Evolutionary conservation across 2,329 filamentous ascomycete genomes (phyloP), one percentile per base, ranked within the genome.

Genomic region (Orbilia ellipsospora): DNA sequence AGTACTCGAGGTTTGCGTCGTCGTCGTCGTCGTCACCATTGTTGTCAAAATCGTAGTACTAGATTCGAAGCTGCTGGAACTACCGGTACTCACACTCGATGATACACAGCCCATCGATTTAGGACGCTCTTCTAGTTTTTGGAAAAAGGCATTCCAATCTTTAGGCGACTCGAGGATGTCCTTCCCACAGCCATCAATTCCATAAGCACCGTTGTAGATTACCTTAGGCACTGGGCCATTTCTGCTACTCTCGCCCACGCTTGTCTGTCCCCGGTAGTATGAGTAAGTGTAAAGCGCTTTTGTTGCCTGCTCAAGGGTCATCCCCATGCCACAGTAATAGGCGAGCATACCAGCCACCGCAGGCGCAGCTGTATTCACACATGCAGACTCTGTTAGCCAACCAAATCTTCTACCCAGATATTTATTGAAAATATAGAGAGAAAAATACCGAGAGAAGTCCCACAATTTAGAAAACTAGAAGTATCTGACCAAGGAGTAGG

Each of bases 291-390:
- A 73, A 2, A 73, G 26, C 7, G 26, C 54, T 2, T 48, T 15
- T 42, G n/a, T 26, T 4, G 69, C 69, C 26, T 66, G 45, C 10
- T n/a, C 1, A n/a, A 56, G 40, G 5, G 55, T 61, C 61, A 73
- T 61, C 5, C 69, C 69, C 48, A 73, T 28, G 2, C 69, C 69
- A n/a, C 23, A 42, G 10, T 42, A 67, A 66, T 73, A 67, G 28
- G 69, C 62, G 15, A 67, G 62, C 48, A 73, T 16, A 7, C 40
- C 62, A 13, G 62, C 36, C 12, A 67, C 62, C 26, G 44, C 26
- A 15, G 62, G 55, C 2, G 69, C 12, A 18, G 62, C 69, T 73
- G 52, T 40, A 16, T 23, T n/a, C 44, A 16, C 13, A 10, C 13
- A 18, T 18, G 31, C 31, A 36, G 10, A 7, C 31, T 6, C 1